Base-by-base conservation (phyloP, 2,329 filamentous ascomycete species). In the Mycosphaerella sp. region DNA sequence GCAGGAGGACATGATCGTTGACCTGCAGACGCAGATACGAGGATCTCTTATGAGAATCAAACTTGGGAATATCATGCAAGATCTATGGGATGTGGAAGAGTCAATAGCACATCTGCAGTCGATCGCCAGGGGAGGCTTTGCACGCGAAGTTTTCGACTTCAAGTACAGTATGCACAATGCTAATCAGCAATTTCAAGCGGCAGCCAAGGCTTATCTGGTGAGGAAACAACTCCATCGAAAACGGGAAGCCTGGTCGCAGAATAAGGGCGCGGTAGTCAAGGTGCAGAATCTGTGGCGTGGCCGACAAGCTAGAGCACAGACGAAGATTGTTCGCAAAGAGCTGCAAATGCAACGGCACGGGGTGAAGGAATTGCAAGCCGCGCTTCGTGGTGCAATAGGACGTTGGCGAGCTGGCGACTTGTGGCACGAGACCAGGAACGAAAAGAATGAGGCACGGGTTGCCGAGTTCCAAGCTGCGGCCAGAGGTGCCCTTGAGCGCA, bases 1-100 rank as follows among this genome's bases (percentile, higher is more conserved):
- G 62, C 85, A 88, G 53, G 86, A 93, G 66, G 71, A 69, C 0
- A 72, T 76, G 3, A 82, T 97, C 39, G 62, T 82, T 14, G 91
- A 97, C 53, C 76, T 98, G 25, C 94, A 98, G 67, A 82, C 87
- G 34, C 89, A 96, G 66, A 80, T 90, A 7, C 81, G 89, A 51
- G 93, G 91, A 32, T 89, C 90, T 0, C 67, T 94, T 56, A 68
- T 87, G 42, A 81, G 93, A 49, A 77, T 96, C 65, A 78, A 78
- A 49, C 79, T 97, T 1, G 89, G 89, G 4, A 75, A 85, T 44
- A 78, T 82, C 49, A 97, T 98, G 93, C 86, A 95, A 63, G 72
- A 80, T 39, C 78, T 98, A 3, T 98, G 93, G 93, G 86, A 93
- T 55, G 78, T 80, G 10, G 93, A 98, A 68, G 78, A 84, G 21